Conservation (phyloP, 2,329 filamentous ascomycete genomes). For the Xylogone sp. region DNA sequence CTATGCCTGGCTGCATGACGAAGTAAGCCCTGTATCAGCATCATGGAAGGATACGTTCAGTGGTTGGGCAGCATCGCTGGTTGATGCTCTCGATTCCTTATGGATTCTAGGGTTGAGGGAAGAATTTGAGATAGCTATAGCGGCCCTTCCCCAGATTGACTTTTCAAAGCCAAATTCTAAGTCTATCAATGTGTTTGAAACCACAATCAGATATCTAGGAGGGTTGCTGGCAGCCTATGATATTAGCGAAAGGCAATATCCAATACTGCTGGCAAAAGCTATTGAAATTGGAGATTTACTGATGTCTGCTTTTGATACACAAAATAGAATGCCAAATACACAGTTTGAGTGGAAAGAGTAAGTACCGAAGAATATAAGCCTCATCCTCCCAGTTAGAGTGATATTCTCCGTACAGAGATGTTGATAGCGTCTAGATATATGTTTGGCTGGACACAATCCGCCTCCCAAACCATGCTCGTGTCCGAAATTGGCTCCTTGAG, state of each 20-base stretch:
- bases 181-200: constrained; percentile 68
- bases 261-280: constrained; percentile 64
- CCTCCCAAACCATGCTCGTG: constrained; percentile 49
- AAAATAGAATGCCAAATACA: constrained; percentile 81
- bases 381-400: too few relatives aligned
- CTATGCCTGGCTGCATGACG: constrained; percentile 81
- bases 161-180: constrained; percentile 60
- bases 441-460: constrained; percentile 54
- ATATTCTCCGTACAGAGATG: too few relatives aligned
- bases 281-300: constrained; percentile 68
- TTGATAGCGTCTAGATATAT: not conserved
- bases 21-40: constrained; percentile 70
- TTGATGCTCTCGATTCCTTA: constrained; percentile 78
- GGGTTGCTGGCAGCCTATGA: constrained; percentile 86
- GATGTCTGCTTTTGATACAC: constrained; percentile 75
- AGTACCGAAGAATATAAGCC: too few relatives aligned
- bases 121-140: constrained; percentile 75
- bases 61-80: constrained; percentile 83
- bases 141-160: constrained; percentile 68
- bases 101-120: constrained; percentile 81
- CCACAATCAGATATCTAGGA: constrained; percentile 85
- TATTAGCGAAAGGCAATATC: constrained; percentile 68
- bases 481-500: constrained; percentile 58
- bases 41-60: constrained; percentile 76
- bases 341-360: constrained; percentile 22